Conservation (phyloP, 1,284 basidiomycete genomes). For the Malassezia sympodialis region DNA sequence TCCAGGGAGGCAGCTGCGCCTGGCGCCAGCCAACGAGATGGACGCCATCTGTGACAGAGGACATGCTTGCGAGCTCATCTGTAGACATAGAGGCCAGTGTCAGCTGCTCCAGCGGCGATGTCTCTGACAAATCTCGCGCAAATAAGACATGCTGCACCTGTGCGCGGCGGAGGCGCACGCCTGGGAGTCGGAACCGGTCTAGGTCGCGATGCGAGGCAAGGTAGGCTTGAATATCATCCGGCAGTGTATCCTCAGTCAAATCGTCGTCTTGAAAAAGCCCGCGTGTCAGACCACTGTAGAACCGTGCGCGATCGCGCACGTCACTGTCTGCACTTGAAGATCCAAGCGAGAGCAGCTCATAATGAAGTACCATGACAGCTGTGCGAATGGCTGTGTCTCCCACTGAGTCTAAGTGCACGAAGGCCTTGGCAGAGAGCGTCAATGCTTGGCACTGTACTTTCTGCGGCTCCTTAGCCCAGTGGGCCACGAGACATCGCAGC, state of each 20-base stretch:
- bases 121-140: constrained; percentile 11
- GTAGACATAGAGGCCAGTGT: neutral
- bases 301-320: constrained; percentile 36
- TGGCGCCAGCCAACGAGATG: neutral
- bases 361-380: constrained; percentile 10
- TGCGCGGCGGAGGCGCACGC: constrained; percentile 28
- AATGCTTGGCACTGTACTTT: constrained; percentile 33
- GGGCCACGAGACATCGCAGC: constrained; percentile 33
- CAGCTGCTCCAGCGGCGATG: neutral
- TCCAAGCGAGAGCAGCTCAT: constrained; percentile 32
- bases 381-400: constrained; percentile 4
- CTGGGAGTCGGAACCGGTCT: constrained; percentile 17
- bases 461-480: constrained; percentile 32
- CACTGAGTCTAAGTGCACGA: constrained; percentile 18
- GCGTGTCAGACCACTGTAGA: constrained; percentile 32
- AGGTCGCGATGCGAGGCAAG: constrained; percentile 16
- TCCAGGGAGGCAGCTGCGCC: neutral
- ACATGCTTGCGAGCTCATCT: neutral
- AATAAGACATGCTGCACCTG: constrained; percentile 35
- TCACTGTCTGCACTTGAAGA: constrained; percentile 33
- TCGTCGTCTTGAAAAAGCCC: constrained; percentile 22
- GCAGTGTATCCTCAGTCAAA: constrained; percentile 12
- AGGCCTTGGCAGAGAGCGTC: constrained; percentile 33
- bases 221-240: neutral
- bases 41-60: neutral